These are phyloP conservation scores for Ustilago shanxiensis DNA, from an alignment of 1,284 basidiomycete genomes.

Conservation along the genomic window DNA sequence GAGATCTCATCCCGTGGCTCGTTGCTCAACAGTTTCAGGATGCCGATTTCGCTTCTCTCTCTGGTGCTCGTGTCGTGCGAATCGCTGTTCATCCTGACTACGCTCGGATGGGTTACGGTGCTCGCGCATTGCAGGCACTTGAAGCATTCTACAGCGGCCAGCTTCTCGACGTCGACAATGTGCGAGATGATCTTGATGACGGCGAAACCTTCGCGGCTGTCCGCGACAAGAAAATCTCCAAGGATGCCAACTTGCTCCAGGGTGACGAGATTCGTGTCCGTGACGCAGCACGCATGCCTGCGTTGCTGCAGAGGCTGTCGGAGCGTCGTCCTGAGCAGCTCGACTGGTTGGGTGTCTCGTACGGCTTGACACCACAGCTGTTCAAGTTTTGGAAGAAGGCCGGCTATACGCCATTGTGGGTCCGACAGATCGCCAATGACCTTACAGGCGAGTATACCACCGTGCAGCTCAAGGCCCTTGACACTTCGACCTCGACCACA, in stretches of 20 bases:
- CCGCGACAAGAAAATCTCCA: slow-evolving; percentile 71
- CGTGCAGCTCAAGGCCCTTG: slow-evolving; percentile 82
- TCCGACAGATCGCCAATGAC: slow-evolving; percentile 93
- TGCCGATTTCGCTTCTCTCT: slow-evolving; percentile 87
- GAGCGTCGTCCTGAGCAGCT: slow-evolving; percentile 90
- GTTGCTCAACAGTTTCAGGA: slow-evolving; percentile 97
- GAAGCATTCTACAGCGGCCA: slow-evolving; percentile 90
- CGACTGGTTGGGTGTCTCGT: slow-evolving; percentile 96
- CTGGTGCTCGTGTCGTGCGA: slow-evolving; percentile 90
- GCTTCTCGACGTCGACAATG: slow-evolving; percentile 79
- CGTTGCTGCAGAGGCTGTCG: slow-evolving; percentile 88
- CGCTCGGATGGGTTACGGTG: slow-evolving; percentile 92
- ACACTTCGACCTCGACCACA: slow-evolving; percentile 64
- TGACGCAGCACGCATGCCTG: slow-evolving; percentile 85
- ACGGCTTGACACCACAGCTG: slow-evolving; percentile 89
- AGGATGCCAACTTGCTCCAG: slow-evolving; percentile 39
- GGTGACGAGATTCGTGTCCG: slow-evolving; percentile 76
- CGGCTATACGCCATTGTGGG: slow-evolving; percentile 90
- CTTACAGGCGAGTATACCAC: slow-evolving; percentile 97
- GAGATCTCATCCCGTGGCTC: slow-evolving; percentile 98
- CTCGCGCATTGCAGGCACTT: slow-evolving; percentile 87
- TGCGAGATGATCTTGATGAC: slow-evolving; percentile 51
- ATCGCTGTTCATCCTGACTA: slow-evolving; percentile 99
- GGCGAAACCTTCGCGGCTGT: slow-evolving; percentile 68
- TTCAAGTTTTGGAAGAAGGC: slow-evolving; percentile 97